Conservation (phyloP, 202 grass and related monocot species). For the Tripidium arundinaceum region DNA sequence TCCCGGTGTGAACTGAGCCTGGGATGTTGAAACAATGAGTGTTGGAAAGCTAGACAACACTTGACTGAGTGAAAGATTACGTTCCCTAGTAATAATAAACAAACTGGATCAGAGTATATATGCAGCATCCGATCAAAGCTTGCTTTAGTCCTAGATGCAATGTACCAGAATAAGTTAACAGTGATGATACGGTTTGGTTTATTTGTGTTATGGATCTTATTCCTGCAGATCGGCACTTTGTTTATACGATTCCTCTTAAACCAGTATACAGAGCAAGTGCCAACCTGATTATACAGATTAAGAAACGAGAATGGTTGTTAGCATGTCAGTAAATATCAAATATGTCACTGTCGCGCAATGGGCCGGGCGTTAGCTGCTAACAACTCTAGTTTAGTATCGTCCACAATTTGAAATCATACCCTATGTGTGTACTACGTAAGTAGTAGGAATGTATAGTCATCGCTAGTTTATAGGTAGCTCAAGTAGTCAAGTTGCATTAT, state of each 20-base stretch:
- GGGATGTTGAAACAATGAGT: no score
- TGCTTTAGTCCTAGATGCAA: not conserved
- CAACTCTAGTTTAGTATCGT: not conserved
- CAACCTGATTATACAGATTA: not conserved
- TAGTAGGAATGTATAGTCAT: not conserved
- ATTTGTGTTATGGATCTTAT: not conserved
- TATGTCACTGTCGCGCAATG: no score
- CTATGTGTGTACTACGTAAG: not conserved
- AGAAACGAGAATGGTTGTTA: not conserved
- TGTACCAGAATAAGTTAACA: not conserved
- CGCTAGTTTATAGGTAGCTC: not conserved
- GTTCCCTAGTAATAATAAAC: no score
- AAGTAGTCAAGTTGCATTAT: not conserved
- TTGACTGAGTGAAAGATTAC: no score
- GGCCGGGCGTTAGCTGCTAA: not conserved
- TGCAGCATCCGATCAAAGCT: not conserved
- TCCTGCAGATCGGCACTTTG: not conserved
- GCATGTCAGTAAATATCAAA: not conserved
- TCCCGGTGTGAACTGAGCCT: no score
- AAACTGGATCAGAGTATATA: not conserved
- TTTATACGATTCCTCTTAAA: not conserved
- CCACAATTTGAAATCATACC: not conserved
- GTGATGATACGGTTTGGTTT: not conserved
- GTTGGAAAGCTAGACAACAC: no score
- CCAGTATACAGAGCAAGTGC: not conserved